Evolutionary conservation across 345 rosid species (phyloP).

Genomic region (Eutrema japonicum): DNA sequence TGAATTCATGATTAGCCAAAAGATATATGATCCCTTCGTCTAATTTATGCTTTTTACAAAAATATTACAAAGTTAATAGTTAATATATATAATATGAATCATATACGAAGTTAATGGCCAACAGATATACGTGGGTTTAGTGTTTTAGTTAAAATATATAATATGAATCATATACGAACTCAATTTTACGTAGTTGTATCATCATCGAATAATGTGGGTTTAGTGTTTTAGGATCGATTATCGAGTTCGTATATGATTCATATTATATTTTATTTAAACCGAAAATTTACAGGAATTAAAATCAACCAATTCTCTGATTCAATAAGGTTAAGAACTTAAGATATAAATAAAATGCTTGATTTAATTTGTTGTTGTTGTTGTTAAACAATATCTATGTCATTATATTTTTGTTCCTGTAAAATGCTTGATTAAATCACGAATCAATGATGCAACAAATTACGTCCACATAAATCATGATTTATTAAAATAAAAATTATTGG

Average conservation of each 20-base stretch:
- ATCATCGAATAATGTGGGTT: not conserved
- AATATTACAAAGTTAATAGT: not conserved
- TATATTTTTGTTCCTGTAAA: too few relatives aligned
- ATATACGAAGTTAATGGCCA: too few relatives aligned
- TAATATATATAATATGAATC: too few relatives aligned
- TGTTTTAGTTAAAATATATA: too few relatives aligned
- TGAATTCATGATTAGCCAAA: conserved; percentile 8
- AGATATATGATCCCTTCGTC: conserved; percentile 10
- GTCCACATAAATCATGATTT: not conserved
- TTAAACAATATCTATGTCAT: too few relatives aligned
- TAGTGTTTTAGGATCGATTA: not conserved
- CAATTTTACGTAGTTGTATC: not conserved
- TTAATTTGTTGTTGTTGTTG: too few relatives aligned
- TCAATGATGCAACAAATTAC: not conserved
- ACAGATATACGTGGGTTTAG: too few relatives aligned
- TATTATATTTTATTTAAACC: not conserved
- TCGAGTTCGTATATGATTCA: not conserved
- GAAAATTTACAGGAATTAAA: not conserved
- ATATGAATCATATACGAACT: not conserved
- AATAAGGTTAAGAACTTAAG: not conserved
- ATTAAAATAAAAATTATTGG: not conserved
- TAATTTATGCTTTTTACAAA: not conserved
- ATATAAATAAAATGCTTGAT: not conserved
- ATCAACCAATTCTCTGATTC: not conserved
- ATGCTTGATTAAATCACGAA: not conserved